phyloP scores from a whole-genome alignment of 805 yeast genomes.

The Candida boleticola region DNA sequence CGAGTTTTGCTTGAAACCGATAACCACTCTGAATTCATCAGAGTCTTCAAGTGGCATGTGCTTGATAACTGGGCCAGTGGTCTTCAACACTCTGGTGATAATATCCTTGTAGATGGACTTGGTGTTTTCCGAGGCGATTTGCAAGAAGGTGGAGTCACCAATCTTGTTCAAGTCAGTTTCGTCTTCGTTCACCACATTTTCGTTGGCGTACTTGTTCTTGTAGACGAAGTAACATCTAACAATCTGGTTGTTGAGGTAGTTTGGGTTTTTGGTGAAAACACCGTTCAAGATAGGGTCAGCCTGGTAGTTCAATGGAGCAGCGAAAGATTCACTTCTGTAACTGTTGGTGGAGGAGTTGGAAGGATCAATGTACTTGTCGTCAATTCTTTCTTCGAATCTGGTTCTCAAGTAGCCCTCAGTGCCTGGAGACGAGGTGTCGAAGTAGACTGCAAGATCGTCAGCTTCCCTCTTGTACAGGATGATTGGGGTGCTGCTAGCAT shows the following conservation, averaged over 20 bases:
- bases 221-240: constrained; percentile 81
- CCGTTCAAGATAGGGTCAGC: constrained; percentile 46
- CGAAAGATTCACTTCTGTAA: constrained; percentile 76
- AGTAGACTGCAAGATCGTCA: constrained; percentile 86
- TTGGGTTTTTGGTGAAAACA: constrained; percentile 29
- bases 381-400: constrained; percentile 72
- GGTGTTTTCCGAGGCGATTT: constrained; percentile 77
- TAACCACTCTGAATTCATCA: constrained; percentile 82
- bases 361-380: constrained; percentile 73
- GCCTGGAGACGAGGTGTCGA: constrained; percentile 67
- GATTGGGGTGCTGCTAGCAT: constrained; percentile 39
- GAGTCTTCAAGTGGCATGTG: constrained; percentile 76
- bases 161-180: constrained; percentile 60
- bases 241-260: constrained; percentile 42
- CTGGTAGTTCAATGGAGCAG: constrained; percentile 55
- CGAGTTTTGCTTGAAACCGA: constrained; percentile 82
- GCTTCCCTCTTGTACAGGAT: constrained; percentile 79
- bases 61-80: constrained; percentile 92
- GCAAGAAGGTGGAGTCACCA: constrained; percentile 75
- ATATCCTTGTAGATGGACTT: constrained; percentile 73
- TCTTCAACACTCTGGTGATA: constrained; percentile 61
- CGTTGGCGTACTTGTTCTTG: constrained; percentile 47
- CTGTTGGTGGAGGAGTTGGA: constrained; percentile 33
- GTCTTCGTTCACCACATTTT: constrained; percentile 9
- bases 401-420: constrained; percentile 36